These are phyloP conservation scores for Blastobotrys raffinosifermentans DNA, from an alignment of 1,139 yeast species.

Conservation along the genomic window DNA sequence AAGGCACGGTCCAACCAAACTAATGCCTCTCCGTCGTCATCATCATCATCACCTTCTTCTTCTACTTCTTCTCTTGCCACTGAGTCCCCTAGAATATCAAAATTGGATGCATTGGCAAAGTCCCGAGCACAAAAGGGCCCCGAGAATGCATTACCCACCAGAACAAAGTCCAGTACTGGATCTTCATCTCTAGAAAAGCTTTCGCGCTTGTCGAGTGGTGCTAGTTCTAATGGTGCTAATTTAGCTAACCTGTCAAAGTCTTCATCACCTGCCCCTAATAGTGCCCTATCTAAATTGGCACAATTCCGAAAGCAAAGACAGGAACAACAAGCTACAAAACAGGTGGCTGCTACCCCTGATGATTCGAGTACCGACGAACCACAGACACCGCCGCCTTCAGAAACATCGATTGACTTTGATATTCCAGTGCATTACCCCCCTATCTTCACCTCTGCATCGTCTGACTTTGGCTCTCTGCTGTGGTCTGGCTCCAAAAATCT, in stretches of 20 bases:
- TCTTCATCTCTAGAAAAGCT: slow-evolving; percentile 1
- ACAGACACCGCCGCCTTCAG: not conserved
- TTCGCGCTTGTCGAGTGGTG: too few relatives aligned
- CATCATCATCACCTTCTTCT: slow-evolving; percentile 17
- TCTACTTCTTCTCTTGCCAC: slow-evolving; percentile 24
- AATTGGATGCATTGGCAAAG: not conserved
- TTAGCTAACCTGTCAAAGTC: not conserved
- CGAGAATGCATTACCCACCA: not conserved
- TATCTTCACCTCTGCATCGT: slow-evolving; percentile 5
- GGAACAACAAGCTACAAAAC: not conserved
- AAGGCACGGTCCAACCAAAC: too few relatives aligned
- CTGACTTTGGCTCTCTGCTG: slow-evolving; percentile 12
- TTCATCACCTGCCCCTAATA: too few relatives aligned
- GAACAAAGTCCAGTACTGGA: not conserved
- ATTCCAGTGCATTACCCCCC: not conserved
- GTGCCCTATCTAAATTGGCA: not conserved
- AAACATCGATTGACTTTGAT: not conserved
- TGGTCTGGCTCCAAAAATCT: slow-evolving; percentile 1
- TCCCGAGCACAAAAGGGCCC: not conserved
- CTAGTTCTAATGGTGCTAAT: not conserved
- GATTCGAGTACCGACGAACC: not conserved
- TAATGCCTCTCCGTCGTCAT: slow-evolving; percentile 7
- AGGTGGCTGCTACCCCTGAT: not conserved
- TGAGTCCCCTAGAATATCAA: not conserved
- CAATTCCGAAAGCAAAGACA: not conserved